Evolutionary conservation across 805 yeast genomes (phyloP).

Genomic region (Saccharomycopsis capsularis): DNA sequence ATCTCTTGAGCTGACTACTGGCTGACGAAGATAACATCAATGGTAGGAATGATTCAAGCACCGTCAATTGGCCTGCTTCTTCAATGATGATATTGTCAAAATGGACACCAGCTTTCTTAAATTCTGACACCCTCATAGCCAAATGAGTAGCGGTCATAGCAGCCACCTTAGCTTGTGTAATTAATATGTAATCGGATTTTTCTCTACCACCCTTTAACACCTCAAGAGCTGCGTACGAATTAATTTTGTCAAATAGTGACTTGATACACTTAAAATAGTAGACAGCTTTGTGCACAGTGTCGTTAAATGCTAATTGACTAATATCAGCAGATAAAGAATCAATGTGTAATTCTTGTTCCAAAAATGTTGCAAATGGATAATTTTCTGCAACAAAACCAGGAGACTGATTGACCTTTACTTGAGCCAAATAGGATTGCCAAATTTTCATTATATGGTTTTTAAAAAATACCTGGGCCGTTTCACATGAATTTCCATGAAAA

Average conservation of each 20-base stretch:
- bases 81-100: constrained; percentile 29
- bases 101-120: constrained; percentile 23
- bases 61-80: constrained; percentile 30
- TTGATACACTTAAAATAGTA: constrained; percentile 23
- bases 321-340: neutral
- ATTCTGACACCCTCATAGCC: constrained; percentile 20
- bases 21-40: constrained; percentile 17
- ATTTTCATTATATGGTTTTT: constrained; percentile 22
- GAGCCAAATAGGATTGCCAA: constrained; percentile 15
- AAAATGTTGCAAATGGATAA: neutral
- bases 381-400: neutral
- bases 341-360: neutral
- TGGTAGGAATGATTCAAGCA: constrained; percentile 28
- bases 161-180: constrained; percentile 27
- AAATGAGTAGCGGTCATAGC: constrained; percentile 25
- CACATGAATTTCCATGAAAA: constrained; percentile 32
- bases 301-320: constrained; percentile 6
- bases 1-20: neutral
- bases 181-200: constrained; percentile 24
- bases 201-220: constrained; percentile 23
- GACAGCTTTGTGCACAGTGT: neutral
- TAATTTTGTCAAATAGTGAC: constrained; percentile 25
- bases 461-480: constrained; percentile 31
- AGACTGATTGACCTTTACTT: neutral
- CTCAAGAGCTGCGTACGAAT: constrained; percentile 28